Evolutionary conservation across 2,329 filamentous ascomycete genomes (phyloP), one percentile per base, ranked within the genome.

Genomic region (Rutstroemia sp.): DNA sequence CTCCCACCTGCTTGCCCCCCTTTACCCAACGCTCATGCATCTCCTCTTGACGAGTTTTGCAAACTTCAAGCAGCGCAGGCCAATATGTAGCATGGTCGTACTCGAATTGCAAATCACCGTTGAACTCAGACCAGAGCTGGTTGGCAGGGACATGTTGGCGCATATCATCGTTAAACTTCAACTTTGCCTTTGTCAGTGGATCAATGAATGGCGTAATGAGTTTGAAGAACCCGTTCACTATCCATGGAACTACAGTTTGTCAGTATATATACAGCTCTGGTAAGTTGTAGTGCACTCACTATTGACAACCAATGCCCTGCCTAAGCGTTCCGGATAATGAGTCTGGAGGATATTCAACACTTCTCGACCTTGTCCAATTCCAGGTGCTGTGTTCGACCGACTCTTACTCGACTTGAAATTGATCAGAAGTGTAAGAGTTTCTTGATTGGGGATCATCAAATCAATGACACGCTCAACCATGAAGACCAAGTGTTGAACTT

Each of bases 81-180:
- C 94, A 99, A 77, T 96, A 99, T 16, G 77, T 72, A 1, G 78
- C 74, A 73, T 99, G 94, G 67, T 96, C 88, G 71, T 99, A 99
- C 66, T 90, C 86, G 69, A 99, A 97, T 58, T 92, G 81, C 60
- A 95, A 81, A 50, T 89, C 81, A 57, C 94, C 92, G 48, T 86
- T 84, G 64, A 76, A 78, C 57, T 84, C 78, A 65, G 84, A 86
- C 85, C 90, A 88, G 53, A 99, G 81, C 70, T 97, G 92, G 66
- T 86, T 78, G 7, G 84, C 73, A 5, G 91, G 91, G 19, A 99
- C 87, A 70, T 91, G 90, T 63, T 88, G 77, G 64, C 79, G 80
- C 76, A 96, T 85, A 69, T 95, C 88, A 71, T 96, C 91, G 76
- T 97, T 96, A 79, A 96, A 96, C 76, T 94, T 95, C 75, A 99